phyloP scores from a whole-genome alignment of 768 basidiomycete species.

The Bullera alba region DNA sequence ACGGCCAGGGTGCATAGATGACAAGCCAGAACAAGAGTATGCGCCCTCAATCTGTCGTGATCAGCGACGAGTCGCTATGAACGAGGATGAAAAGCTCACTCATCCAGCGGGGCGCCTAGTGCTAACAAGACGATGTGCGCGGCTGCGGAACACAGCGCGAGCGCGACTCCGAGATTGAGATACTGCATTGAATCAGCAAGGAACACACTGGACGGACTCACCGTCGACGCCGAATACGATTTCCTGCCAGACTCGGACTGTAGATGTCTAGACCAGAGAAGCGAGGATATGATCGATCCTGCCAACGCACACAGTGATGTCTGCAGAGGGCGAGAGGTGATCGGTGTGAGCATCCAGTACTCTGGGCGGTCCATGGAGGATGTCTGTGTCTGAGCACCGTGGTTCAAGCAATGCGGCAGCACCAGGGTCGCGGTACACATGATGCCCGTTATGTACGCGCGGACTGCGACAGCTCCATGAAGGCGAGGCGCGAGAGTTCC shows the following conservation, averaged over 20 bases:
- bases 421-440: too few species aligned
- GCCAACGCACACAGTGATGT: slow-evolving; percentile 57
- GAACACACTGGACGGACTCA: background rate
- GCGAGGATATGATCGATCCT: slow-evolving; percentile 56
- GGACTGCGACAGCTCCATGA: too few species aligned
- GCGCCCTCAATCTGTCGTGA: slow-evolving; percentile 50
- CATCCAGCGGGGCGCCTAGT: slow-evolving; percentile 35
- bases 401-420: too few species aligned
- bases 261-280: slow-evolving; percentile 63
- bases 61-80: background rate
- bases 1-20: slow-evolving; percentile 61
- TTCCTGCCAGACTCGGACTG: background rate
- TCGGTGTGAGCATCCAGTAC: slow-evolving; percentile 59
- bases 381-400: too few species aligned
- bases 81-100: slow-evolving; percentile 46
- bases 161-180: slow-evolving; percentile 40
- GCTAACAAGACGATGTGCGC: slow-evolving; percentile 46
- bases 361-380: slow-evolving; percentile 58
- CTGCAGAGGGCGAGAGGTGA: slow-evolving; percentile 58
- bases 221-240: slow-evolving; percentile 6
- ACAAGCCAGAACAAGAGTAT: slow-evolving; percentile 64
- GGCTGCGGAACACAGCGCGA: slow-evolving; percentile 45
- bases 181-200: background rate
- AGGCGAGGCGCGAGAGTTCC: too few species aligned
- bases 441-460: too few species aligned